Percentiles rank a stretch among this genome's conserved stretches.
phyloP scores from a whole-genome alignment of 2,329 filamentous ascomycete species.

The Cadophora luteo-olivacea region DNA sequence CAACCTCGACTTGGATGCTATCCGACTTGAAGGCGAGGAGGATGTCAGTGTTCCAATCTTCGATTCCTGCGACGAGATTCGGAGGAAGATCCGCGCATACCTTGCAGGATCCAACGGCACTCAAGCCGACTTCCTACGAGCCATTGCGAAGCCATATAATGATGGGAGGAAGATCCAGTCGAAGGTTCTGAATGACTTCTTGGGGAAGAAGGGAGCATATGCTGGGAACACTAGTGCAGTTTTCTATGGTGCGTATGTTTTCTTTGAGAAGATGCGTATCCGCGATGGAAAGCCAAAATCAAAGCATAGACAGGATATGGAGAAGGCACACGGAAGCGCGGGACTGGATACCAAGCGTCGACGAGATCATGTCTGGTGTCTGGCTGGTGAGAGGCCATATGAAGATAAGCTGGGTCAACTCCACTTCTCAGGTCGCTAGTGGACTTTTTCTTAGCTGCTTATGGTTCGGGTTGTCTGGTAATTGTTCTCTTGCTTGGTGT shows the following conservation, averaged over 20 bases:
- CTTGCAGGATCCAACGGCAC: slow-evolving; percentile 54
- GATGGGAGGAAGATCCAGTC: slow-evolving; percentile 49
- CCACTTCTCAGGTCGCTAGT: slow-evolving; percentile 2
- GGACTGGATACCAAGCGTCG: slow-evolving; percentile 23
- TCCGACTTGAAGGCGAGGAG: slow-evolving; percentile 56
- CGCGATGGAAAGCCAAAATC: slow-evolving; percentile 58
- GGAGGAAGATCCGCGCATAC: slow-evolving; percentile 61
- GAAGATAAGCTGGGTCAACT: slow-evolving; percentile 12
- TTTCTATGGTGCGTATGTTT: slow-evolving; percentile 62
- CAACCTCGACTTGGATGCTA: slow-evolving; percentile 38
- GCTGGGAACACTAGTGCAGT: slow-evolving; percentile 55
- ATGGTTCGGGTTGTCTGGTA: too few species aligned
- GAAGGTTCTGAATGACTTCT: slow-evolving; percentile 56
- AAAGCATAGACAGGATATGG: slow-evolving; percentile 58
- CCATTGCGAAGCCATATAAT: slow-evolving; percentile 52
- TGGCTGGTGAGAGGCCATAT: slow-evolving; percentile 14
- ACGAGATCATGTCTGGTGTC: background rate
- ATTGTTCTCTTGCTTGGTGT: too few species aligned
- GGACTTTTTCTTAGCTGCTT: too few species aligned
- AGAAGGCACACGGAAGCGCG: slow-evolving; percentile 38
- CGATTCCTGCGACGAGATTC: slow-evolving; percentile 64
- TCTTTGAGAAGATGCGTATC: slow-evolving; percentile 63
- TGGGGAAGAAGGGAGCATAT: slow-evolving; percentile 54
- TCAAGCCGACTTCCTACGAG: slow-evolving; percentile 58
- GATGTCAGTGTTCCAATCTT: slow-evolving; percentile 55